Base-by-base conservation (phyloP, 768 basidiomycete genomes). In the Asterophora parasitica region DNA sequence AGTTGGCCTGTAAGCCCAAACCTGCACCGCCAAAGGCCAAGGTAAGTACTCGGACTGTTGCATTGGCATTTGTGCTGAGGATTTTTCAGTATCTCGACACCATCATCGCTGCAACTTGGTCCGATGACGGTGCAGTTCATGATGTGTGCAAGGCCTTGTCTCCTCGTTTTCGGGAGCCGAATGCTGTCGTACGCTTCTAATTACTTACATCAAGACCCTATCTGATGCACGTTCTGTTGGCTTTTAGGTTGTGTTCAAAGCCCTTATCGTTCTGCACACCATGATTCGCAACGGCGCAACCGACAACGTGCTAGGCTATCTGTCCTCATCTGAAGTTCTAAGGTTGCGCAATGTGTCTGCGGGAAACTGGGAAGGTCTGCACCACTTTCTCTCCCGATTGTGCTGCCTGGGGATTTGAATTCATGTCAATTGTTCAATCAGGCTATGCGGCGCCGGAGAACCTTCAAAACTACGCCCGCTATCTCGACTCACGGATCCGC, bases 271-370 rank as follows among this genome's bases (percentile, higher is more conserved):
- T 3, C 73, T 98, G 6, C 96, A 99, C 64, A 91, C 85, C 27
- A 92, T 99, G 90, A 89, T 98, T 63, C 83, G 96, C 20, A 92
- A 90, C 52, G 96, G 96, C n/a, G 78, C 89, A 2, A 96, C 94
- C 5, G 93, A 98, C 72, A 91, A 93, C 61, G 80, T 97, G 10
- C 77, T 97, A 15, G 73, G 79, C 10, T 86, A 92, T 66, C 78
- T 98, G 32, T 84, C 90, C 4, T 78, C 83, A 28, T 77, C 82
- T 2, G 90, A 95, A 56, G 75, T 91, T n/a, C 70, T 98, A 28
- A 78, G 83, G 47, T 68, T 98, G 48, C 77, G 80, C 48, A 91
- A 92, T 55, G 85, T 97, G 8, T 79, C 81, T n/a, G 69, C 77
- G 4, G 87, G 81, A 28, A 86, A 74, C 44, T 95, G 91, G 91